Evolutionary conservation across 1,139 yeast genomes (phyloP), one percentile per base, ranked within the genome.

Genomic region (Taphrina flavorubra): DNA sequence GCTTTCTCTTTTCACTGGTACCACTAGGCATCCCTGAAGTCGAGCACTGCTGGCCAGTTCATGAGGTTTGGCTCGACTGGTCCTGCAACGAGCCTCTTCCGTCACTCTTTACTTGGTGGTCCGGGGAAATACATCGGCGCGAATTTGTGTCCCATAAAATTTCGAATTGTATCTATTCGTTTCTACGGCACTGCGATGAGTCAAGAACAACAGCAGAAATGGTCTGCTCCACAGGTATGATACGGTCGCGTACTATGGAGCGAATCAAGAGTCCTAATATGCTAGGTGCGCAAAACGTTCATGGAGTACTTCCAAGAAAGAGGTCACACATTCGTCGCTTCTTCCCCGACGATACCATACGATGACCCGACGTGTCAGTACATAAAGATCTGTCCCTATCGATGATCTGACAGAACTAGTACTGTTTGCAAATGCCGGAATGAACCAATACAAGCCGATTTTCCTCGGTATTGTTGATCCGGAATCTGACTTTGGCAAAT

Each of bases 381-480:
- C 34, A 1, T 3, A 16, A 4, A 25, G 6, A 18, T 8, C n/a
- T 92, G 73, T 82, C 94, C 73, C 92, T 94, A 10, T 77, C 80
- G 92, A 92, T 98, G 65, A 8, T 8, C 44, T 55, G 47, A 42
- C 34, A 6, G 18, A 51, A 2, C 13, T 13, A 63, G 67, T 70
- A 10, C 64, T 61, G 40, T 67, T 65, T 58, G 59, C 69, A 11
- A 70, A 65, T 49, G 69, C 69, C 39, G 58, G 69, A 16, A 74
- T 74, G 76, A 94, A 94, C 81, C 99, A 94, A 81, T 94, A 92
- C 81, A 94, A 94, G 80, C 97, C 98, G 25, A 92, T 94, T 74
- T 94, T 94, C 79, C 83, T 92, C 76, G 99, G 99, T 68, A 92
- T 97, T 3, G 97, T 91, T 59, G 98, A 95, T 74, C 99, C 99